Percentiles rank a stretch among this genome's conserved stretches.
Evolutionary conservation across 495 filamentous ascomycete species (phyloP).

Genomic region (Podospora pseudopauciseta): DNA sequence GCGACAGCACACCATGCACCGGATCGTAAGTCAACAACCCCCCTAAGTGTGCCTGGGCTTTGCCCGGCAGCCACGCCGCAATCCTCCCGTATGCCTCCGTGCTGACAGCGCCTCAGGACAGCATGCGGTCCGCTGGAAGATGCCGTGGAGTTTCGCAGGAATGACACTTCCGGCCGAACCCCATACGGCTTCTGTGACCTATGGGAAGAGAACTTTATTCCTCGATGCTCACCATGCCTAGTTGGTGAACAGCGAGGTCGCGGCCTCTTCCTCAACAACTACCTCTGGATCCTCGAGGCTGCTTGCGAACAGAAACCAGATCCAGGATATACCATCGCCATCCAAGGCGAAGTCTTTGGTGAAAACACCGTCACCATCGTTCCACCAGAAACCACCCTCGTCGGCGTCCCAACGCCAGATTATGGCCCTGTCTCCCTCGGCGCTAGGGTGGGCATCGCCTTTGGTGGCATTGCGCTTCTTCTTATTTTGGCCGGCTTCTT

Average conservation of each 20-base stretch:
- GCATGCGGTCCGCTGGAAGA: constrained; percentile 38
- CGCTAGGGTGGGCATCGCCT: constrained; percentile 50
- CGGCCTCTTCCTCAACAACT: constrained; percentile 39
- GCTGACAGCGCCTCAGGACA: constrained; percentile 30
- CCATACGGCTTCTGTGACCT: constrained; percentile 40
- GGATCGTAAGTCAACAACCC: constrained; percentile 34
- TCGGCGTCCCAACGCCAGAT: constrained; percentile 22
- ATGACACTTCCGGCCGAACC: constrained; percentile 27
- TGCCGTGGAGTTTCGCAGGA: constrained; percentile 37
- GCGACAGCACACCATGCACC: constrained; percentile 35
- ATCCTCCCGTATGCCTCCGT: neutral
- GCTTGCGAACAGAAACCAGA: constrained; percentile 44
- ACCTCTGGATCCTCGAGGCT: constrained; percentile 45
- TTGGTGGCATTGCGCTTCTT: constrained; percentile 44
- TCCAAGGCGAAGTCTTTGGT: constrained; percentile 51
- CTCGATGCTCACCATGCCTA: constrained; percentile 39
- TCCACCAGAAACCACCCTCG: constrained; percentile 34
- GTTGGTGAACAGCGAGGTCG: constrained; percentile 11
- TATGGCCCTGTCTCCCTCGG: constrained; percentile 45
- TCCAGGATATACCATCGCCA: constrained; percentile 37
- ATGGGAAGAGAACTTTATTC: constrained; percentile 35
- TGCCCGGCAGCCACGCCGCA: neutral
- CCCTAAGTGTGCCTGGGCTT: neutral
- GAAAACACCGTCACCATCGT: constrained; percentile 38
- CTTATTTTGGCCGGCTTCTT: constrained; percentile 42